Evolutionary conservation across 2,329 filamentous ascomycete species (phyloP), one percentile per base, ranked within the genome.

Genomic region (Talaromyces sp.): DNA sequence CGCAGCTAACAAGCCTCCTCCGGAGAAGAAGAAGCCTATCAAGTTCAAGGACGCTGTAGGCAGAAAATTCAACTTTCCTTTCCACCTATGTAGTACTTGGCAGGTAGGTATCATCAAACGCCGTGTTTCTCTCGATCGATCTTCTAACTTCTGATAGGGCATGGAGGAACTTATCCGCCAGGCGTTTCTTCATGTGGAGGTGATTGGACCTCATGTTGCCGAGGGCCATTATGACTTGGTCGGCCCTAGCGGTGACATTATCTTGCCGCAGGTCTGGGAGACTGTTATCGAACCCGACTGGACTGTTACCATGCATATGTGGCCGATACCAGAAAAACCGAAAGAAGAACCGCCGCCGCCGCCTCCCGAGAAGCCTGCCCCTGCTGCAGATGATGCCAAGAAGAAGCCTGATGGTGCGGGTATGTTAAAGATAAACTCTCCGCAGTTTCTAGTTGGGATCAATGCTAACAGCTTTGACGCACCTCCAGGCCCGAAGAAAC

Each of bases 1-100:
- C 12, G 68, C 69, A 40, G 70, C 73, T 12, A 70, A 70, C n/a
- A 71, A 65, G 31, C 71, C 75, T n/a, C 79, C 82, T 2, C 81
- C 84, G n/a, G 80, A 82, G 61, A 82, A 82, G 67, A 90, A 91
- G 74, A 82, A 87, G 51, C 91, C 90, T 2, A 91, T 96, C 73
- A 89, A 88, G 67, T 96, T 96, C 79, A 96, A 96, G 76, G 93
- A 97, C 73, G 92, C 92, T 0, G 87, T 97, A 16, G 91, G 91
- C 34, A 85, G 93, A 67, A 96, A 96, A 75, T 97, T 96, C 74
- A 95, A 87, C 76, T 96, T 97, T 71, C 93, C 93, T 1, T 96
- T 89, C 77, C 86, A 93, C 65, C 75, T 96, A 33, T 96, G 92
- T 75, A 86, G 87, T 70, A 95, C 88, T 2, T 96, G 92, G 92